These are phyloP conservation scores for Xylaria sp. DNA, from an alignment of 2,329 filamentous ascomycete species.

Conservation along the genomic window DNA sequence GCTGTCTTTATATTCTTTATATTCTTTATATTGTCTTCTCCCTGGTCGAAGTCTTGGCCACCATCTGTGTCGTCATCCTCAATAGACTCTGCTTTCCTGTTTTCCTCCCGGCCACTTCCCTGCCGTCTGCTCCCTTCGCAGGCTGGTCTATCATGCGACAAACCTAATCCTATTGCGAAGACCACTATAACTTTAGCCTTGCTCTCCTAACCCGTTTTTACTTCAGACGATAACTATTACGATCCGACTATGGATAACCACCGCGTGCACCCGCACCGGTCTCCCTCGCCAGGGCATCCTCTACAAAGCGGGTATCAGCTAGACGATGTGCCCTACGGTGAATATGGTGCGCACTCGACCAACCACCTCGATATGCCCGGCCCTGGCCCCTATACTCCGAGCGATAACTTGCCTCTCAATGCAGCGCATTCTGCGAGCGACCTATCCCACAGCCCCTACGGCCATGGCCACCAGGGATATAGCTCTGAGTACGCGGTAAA, in stretches of 20 bases:
- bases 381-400: slow-evolving; percentile 66
- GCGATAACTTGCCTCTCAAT: slow-evolving; percentile 83
- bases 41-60: not conserved
- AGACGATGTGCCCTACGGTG: slow-evolving; percentile 77
- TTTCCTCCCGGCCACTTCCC: not conserved
- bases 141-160: not conserved
- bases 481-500: slow-evolving; percentile 78
- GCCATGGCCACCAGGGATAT: slow-evolving; percentile 57
- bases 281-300: slow-evolving; percentile 81
- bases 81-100: not conserved
- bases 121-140: slow-evolving; percentile 3
- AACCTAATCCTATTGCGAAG: slow-evolving; percentile 10
- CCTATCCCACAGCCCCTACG: slow-evolving; percentile 58
- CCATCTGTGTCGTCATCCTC: slow-evolving; percentile 22
- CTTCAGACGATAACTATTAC: slow-evolving; percentile 67
- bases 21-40: slow-evolving; percentile 32
- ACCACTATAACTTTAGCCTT: not conserved
- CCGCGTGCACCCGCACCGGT: slow-evolving; percentile 62
- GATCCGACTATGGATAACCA: slow-evolving; percentile 67
- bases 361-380: slow-evolving; percentile 75
- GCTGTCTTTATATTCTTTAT: slow-evolving; percentile 33
- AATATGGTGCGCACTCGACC: slow-evolving; percentile 50
- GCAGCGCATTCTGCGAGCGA: slow-evolving; percentile 73
- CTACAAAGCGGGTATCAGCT: slow-evolving; percentile 81
- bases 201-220: slow-evolving; percentile 20